phyloP scores from a whole-genome alignment of 2,329 filamentous ascomycete species.

The Monosporascus cannonballus region DNA sequence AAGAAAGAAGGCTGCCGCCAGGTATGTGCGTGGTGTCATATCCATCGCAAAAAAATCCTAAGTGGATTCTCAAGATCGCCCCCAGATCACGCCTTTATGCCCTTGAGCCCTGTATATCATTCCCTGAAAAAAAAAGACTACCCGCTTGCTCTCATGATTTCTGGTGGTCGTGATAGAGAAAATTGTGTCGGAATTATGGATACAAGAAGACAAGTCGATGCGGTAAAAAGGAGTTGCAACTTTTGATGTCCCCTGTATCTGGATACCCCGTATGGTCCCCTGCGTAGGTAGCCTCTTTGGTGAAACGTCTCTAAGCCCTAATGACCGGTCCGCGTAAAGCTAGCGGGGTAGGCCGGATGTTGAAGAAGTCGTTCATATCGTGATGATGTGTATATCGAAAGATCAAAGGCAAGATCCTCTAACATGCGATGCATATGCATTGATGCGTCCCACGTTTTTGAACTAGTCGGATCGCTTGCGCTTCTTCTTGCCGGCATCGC shows the following conservation, averaged over 20 bases:
- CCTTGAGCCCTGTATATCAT: conserved; percentile 17
- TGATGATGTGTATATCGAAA: conserved; percentile 29
- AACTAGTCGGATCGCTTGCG: conserved; percentile 63
- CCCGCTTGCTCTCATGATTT: conserved; percentile 14
- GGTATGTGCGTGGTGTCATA: conserved; percentile 18
- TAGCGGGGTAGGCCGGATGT: conserved; percentile 22
- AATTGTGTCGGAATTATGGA: conserved; percentile 31
- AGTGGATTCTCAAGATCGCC: conserved; percentile 21
- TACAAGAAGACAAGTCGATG: conserved; percentile 38
- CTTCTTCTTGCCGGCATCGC: conserved; percentile 62
- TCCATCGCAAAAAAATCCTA: conserved; percentile 20
- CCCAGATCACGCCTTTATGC: conserved; percentile 18
- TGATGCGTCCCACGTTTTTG: background rate
- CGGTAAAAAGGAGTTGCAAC: conserved; percentile 29
- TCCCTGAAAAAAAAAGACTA: conserved; percentile 9
- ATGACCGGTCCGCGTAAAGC: conserved; percentile 24
- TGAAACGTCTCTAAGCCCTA: conserved; percentile 19
- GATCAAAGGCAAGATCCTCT: conserved; percentile 9
- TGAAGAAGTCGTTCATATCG: conserved; percentile 36
- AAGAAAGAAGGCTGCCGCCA: conserved; percentile 34
- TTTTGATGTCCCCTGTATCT: conserved; percentile 31
- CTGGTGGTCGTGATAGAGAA: conserved; percentile 27
- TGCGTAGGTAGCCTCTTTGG: conserved; percentile 10
- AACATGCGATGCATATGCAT: conserved; percentile 1
- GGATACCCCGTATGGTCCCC: conserved; percentile 15